Evolutionary conservation across 148 eudicot genomes (phyloP).

Genomic region (Spergularia bocconei): DNA sequence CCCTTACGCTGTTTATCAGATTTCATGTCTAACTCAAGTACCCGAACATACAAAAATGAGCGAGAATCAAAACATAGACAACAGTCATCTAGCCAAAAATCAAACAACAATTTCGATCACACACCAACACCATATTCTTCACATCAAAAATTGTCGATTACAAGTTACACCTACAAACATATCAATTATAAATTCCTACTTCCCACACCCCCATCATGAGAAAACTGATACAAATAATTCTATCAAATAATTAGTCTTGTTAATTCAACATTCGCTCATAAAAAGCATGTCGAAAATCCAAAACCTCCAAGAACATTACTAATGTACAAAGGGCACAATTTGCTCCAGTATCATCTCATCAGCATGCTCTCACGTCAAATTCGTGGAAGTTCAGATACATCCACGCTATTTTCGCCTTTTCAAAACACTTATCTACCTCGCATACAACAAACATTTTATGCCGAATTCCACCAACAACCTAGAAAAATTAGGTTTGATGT

Average conservation of each 20-base stretch:
- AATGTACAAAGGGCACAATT: background rate
- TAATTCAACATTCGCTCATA: background rate
- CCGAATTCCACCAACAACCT: background rate
- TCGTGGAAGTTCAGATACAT: background rate
- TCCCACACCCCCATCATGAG: too few relatives aligned
- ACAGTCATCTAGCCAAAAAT: background rate
- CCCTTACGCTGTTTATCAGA: conserved; percentile 10
- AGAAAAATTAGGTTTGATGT: too few relatives aligned
- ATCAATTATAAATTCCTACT: background rate
- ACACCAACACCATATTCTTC: background rate
- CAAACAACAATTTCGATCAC: background rate
- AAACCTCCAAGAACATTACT: background rate
- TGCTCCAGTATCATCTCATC: too few relatives aligned
- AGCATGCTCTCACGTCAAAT: background rate
- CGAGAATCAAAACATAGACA: background rate
- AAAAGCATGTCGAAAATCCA: background rate
- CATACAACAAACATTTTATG: background rate
- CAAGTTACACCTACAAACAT: background rate
- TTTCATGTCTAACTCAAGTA: conserved; percentile 20
- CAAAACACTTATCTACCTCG: background rate
- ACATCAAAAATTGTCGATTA: background rate
- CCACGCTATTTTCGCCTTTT: background rate
- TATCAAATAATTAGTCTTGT: background rate
- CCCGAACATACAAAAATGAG: conserved; percentile 5
- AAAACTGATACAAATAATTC: too few relatives aligned